phyloP scores from a whole-genome alignment of 805 yeast genomes.

The Metschnikowia continentalis region DNA sequence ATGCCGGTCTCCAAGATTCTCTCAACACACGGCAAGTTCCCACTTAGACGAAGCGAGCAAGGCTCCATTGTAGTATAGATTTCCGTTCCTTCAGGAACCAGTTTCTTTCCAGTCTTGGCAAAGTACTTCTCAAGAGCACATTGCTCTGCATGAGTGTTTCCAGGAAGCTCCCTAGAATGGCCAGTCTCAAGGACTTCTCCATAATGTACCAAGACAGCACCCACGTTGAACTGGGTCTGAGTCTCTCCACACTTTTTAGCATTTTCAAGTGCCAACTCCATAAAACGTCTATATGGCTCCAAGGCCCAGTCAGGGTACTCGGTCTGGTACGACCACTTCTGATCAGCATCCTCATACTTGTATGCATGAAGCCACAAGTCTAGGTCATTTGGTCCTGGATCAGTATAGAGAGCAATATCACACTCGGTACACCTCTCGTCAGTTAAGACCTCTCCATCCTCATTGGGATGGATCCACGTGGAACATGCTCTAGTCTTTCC shows the following conservation, averaged over 20 bases:
- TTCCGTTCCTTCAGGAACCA: constrained; percentile 71
- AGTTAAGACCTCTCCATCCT: constrained; percentile 62
- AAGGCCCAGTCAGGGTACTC: constrained; percentile 82
- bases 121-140: constrained; percentile 81
- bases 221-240: constrained; percentile 88
- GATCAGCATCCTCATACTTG: constrained; percentile 58
- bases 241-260: constrained; percentile 81
- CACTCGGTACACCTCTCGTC: constrained; percentile 63
- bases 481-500: constrained; percentile 70
- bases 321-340: constrained; percentile 70
- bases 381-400: constrained; percentile 85
- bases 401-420: constrained; percentile 67
- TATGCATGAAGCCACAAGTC: constrained; percentile 91
- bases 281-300: constrained; percentile 51
- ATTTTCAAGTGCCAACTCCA: constrained; percentile 72
- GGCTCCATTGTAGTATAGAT: constrained; percentile 98
- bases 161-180: constrained; percentile 84
- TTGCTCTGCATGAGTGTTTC: constrained; percentile 97
- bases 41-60: constrained; percentile 83
- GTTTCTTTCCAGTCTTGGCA: constrained; percentile 26
- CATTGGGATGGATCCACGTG: constrained; percentile 59
- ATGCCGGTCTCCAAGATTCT: constrained; percentile 60
- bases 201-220: constrained; percentile 68
- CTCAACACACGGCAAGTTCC: constrained; percentile 84
- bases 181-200: constrained; percentile 74